Evolutionary conservation across 768 basidiomycete genomes (phyloP).

Genomic region (Asterophora lycoperdoides): DNA sequence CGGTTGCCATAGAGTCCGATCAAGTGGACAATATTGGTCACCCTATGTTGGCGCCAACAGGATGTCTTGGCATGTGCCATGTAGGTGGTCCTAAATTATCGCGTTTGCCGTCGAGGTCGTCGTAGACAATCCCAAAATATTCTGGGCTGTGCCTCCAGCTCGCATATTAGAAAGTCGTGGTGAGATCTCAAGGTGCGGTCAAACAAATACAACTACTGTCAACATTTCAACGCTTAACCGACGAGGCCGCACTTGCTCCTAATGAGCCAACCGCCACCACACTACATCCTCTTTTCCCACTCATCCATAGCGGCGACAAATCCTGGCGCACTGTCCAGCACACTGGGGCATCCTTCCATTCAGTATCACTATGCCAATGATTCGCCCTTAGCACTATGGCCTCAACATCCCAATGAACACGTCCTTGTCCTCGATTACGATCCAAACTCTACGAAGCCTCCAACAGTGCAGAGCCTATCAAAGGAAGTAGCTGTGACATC

Average conservation of each 20-base stretch:
- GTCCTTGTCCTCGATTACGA: conserved; percentile 73
- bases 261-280: conserved; percentile 40
- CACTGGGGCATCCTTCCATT: conserved; percentile 66
- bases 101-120: not conserved
- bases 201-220: conserved; percentile 12
- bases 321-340: conserved; percentile 34
- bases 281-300: conserved; percentile 67
- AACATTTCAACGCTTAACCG: too few species aligned
- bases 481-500: conserved; percentile 45
- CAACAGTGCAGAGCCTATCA: conserved; percentile 51
- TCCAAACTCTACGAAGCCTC: conserved; percentile 32
- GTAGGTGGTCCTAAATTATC: too few species aligned
- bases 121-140: not conserved
- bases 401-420: conserved; percentile 58
- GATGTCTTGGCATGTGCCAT: not conserved
- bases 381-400: conserved; percentile 59
- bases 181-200: not conserved
- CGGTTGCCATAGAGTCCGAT: conserved; percentile 21
- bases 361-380: conserved; percentile 85
- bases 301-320: conserved; percentile 37
- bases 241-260: too few species aligned
- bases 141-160: too few species aligned
- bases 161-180: too few species aligned
- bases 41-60: not conserved
- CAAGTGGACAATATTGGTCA: conserved; percentile 4